Evolutionary conservation across 495 filamentous ascomycete species (phyloP).

Genomic region (Hypoxylon lenormandii): DNA sequence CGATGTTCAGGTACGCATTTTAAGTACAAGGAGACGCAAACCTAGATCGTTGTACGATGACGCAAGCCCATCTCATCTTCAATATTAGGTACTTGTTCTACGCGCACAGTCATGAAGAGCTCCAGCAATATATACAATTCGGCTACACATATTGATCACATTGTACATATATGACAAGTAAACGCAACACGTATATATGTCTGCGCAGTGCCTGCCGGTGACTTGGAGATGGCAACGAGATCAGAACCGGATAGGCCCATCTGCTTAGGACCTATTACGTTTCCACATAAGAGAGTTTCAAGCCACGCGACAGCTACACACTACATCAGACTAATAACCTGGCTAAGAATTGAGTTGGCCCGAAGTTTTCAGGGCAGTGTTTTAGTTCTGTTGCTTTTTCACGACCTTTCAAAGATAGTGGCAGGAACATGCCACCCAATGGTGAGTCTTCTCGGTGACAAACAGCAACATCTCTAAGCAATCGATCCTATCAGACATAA

Average conservation of each 20-base stretch:
- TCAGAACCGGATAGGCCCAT: conserved; percentile 1
- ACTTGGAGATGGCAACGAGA: not conserved
- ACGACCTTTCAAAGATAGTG: not conserved
- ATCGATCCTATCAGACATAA: not conserved
- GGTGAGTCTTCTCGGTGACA: not conserved
- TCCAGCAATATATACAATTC: too few species aligned
- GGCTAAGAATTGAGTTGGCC: not conserved
- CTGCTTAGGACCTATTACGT: not conserved
- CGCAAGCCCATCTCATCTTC: conserved; percentile 26
- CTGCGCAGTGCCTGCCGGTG: not conserved
- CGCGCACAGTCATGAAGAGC: too few species aligned
- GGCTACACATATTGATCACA: too few species aligned
- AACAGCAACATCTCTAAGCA: not conserved
- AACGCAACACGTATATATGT: too few species aligned
- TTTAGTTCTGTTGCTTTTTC: not conserved
- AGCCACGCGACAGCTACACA: not conserved
- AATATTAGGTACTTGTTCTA: too few species aligned
- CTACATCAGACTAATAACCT: not conserved
- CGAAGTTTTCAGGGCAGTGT: too few species aligned
- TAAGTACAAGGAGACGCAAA: conserved; percentile 3
- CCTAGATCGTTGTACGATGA: conserved; percentile 36
- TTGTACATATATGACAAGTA: too few species aligned
- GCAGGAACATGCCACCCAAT: conserved; percentile 1
- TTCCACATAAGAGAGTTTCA: conserved; percentile 18
- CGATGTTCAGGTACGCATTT: conserved; percentile 8